Base-by-base conservation (phyloP, 2,329 filamentous ascomycete species). In the Aspergillus tamarii region DNA sequence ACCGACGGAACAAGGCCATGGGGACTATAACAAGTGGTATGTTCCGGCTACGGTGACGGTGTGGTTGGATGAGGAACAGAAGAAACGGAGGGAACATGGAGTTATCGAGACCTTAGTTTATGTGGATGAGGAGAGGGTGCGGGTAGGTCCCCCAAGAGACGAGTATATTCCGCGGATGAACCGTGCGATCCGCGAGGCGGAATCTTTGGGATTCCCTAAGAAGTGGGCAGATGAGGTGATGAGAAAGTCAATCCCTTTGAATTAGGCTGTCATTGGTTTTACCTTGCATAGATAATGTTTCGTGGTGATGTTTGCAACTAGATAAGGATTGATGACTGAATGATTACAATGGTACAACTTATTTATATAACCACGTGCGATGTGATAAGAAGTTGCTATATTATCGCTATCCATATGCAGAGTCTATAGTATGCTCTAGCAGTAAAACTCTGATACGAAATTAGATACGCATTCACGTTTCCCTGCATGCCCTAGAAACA, bases 121-220 rank as follows among this genome's bases (percentile, higher is more conserved):
- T 72, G 74, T 81, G 11, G 79, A 81, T 72, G 79, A 81, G 66
- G 58, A 74, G 59, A 72, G 76, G 36, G 74, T 79, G 14, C 48
- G 57, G 19, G 61, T 74, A 19, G 75, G 72, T 0, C 59, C 64
- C 36, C 78, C 80, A 2, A 78, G 73, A 43, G 64, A 68, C 9
- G 78, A 81, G 68, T 81, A 81, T 67, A 74, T 81, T 43, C 73
- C 69, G 3, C 65, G 79, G 58, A 81, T 81, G 79, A 80, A 81
- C 64, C 72, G 79, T 36, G 79, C 72, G n/a, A 79, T 81, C 67
- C 62, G 70, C 10, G 79, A 81, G 67, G 73, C 74, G 8, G 72
- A 75, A 52, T 62, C 59, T 26, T 68, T 81, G 57, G 79, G 80
- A 21, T 66, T 79, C 53, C 70, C 74, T 10, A 61, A 41, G 57